phyloP scores from a whole-genome alignment of 805 yeast genomes.

The Saccharomycopsis capsularis region DNA sequence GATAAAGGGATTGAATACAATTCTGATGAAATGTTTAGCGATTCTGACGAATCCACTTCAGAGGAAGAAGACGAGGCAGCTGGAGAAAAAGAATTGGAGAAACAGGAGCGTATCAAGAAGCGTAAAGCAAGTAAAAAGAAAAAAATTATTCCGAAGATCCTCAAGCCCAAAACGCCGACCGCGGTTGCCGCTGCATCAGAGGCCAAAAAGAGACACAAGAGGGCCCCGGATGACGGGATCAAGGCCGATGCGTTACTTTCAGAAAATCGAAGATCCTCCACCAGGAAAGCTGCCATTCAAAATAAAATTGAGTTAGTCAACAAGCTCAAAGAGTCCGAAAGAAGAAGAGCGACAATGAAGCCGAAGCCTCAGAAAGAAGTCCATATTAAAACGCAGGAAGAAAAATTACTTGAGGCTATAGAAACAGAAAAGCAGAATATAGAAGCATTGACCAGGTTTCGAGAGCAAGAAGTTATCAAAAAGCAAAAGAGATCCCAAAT shows the following conservation, averaged over 20 bases:
- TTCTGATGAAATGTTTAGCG: conserved; percentile 20
- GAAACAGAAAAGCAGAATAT: conserved; percentile 77
- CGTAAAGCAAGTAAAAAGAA: conserved; percentile 29
- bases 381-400: conserved; percentile 54
- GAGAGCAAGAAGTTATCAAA: conserved; percentile 77
- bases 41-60: conserved; percentile 34
- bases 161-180: not conserved
- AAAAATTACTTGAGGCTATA: conserved; percentile 71
- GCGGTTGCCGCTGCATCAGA: conserved; percentile 21
- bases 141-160: conserved; percentile 30
- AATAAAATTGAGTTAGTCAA: conserved; percentile 75
- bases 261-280: conserved; percentile 58
- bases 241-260: conserved; percentile 45
- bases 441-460: conserved; percentile 64
- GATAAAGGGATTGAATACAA: conserved; percentile 7
- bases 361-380: conserved; percentile 27
- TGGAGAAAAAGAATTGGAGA: conserved; percentile 38
- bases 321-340: conserved; percentile 63
- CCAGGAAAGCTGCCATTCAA: conserved; percentile 70
- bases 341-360: conserved; percentile 40
- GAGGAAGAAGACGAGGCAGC: conserved; percentile 23
- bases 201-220: conserved; percentile 28
- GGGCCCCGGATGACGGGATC: conserved; percentile 13
- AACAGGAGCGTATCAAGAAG: conserved; percentile 25
- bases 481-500: conserved; percentile 71